These are phyloP conservation scores for Coniochaeta hoffmannii DNA, from an alignment of 2,329 filamentous ascomycete species.

Conservation along the genomic window DNA sequence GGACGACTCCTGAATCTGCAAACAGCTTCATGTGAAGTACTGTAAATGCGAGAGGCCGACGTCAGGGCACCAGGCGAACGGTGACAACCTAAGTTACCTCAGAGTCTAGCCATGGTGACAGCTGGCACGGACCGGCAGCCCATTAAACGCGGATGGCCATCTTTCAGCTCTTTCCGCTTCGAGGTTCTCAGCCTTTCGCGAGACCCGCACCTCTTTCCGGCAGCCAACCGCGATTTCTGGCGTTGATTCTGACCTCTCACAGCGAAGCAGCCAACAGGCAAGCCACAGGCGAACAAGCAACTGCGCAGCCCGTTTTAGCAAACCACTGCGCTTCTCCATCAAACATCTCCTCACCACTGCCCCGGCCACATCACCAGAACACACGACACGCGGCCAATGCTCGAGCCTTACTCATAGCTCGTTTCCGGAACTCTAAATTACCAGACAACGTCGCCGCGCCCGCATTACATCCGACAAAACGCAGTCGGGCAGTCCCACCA, in stretches of 20 bases:
- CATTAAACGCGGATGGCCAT: neutral
- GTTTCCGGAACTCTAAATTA: neutral
- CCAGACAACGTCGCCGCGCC: neutral
- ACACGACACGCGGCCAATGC: neutral
- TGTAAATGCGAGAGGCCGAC: too few relatives aligned
- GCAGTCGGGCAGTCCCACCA: slow-evolving; percentile 5
- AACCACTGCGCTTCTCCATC: neutral
- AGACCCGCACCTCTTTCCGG: neutral
- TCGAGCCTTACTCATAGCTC: neutral
- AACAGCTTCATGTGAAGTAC: too few relatives aligned
- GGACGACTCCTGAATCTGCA: too few relatives aligned
- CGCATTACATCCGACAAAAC: neutral
- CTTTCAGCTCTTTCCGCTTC: neutral
- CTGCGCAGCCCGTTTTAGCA: neutral
- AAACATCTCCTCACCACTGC: neutral
- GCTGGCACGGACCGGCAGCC: neutral
- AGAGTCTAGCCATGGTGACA: neutral
- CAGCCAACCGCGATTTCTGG: neutral
- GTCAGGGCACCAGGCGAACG: too few relatives aligned
- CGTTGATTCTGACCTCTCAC: neutral
- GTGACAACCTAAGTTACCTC: too few relatives aligned
- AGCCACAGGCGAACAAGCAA: neutral
- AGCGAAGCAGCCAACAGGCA: neutral
- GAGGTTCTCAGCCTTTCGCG: neutral
- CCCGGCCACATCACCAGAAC: neutral